Evolutionary conservation across 257 asterid genomes (phyloP).

Genomic region (Nicotiana benthamiana): DNA sequence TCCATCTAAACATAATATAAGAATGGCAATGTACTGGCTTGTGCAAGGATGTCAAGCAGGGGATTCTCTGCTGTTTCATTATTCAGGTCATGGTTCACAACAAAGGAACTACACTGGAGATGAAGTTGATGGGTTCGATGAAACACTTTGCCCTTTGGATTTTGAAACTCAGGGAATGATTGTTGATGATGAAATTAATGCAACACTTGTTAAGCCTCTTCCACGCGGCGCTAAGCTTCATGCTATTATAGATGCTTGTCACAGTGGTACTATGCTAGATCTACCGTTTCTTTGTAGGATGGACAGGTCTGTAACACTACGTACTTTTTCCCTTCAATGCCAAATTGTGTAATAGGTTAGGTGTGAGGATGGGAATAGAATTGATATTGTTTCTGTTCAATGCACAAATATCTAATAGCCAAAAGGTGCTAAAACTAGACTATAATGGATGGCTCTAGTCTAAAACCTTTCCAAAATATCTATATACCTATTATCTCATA

Average conservation of each 20-base stretch:
- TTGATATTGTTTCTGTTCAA: background rate
- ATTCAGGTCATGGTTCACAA: conserved; percentile 88
- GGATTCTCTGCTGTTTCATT: conserved; percentile 90
- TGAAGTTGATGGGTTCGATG: conserved; percentile 93
- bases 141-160: conserved; percentile 83
- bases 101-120: conserved; percentile 79
- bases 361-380: background rate
- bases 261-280: conserved; percentile 92
- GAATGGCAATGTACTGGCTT: conserved; percentile 93
- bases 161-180: conserved; percentile 71
- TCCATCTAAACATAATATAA: conserved; percentile 83
- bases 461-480: background rate
- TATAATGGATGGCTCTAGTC: background rate
- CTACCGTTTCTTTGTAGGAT: conserved; percentile 78
- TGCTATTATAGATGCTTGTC: conserved; percentile 89
- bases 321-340: background rate
- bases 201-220: conserved; percentile 72
- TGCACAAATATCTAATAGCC: background rate
- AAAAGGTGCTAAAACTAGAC: background rate
- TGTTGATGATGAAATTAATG: conserved; percentile 75
- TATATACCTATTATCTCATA: background rate
- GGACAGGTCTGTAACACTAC: conserved; percentile 54
- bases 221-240: conserved; percentile 88
- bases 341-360: background rate
- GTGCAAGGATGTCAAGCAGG: conserved; percentile 84